Conservation (phyloP, 768 basidiomycete species). For the Lactarius psammicola region DNA sequence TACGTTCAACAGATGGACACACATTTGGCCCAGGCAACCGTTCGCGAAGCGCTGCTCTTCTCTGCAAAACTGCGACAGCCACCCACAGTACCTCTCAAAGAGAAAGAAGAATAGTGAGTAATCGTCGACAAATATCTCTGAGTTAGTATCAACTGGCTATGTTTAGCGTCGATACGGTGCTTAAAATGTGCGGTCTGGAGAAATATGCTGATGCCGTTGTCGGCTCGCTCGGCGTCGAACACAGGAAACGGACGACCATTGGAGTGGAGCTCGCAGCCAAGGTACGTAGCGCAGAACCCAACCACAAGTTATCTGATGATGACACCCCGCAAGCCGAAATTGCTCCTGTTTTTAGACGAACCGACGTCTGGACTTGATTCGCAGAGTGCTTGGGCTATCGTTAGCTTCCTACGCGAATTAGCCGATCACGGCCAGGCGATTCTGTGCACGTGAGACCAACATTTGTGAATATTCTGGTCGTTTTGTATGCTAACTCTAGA, state of each 20-base stretch:
- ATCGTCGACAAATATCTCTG: background rate
- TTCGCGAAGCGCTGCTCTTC: constrained; percentile 82
- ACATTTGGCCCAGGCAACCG: constrained; percentile 78
- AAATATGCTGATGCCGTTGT: constrained; percentile 82
- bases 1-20: constrained; percentile 70
- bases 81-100: constrained; percentile 56
- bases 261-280: constrained; percentile 76
- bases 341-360: constrained; percentile 65
- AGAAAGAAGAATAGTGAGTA: constrained; percentile 63
- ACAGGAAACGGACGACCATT: constrained; percentile 84
- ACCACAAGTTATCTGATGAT: background rate
- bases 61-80: constrained; percentile 85
- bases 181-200: constrained; percentile 81
- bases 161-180: constrained; percentile 64
- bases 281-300: background rate
- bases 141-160: background rate
- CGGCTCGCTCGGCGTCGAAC: constrained; percentile 61
- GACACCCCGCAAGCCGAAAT: constrained; percentile 63
- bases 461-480: background rate
- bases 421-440: constrained; percentile 87
- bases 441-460: constrained; percentile 56
- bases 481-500: background rate
- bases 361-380: constrained; percentile 58
- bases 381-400: constrained; percentile 76
- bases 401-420: constrained; percentile 79